These are phyloP conservation scores for Ophiorrhiza pumila DNA, from an alignment of 257 asterid species.

Conservation along the genomic window DNA sequence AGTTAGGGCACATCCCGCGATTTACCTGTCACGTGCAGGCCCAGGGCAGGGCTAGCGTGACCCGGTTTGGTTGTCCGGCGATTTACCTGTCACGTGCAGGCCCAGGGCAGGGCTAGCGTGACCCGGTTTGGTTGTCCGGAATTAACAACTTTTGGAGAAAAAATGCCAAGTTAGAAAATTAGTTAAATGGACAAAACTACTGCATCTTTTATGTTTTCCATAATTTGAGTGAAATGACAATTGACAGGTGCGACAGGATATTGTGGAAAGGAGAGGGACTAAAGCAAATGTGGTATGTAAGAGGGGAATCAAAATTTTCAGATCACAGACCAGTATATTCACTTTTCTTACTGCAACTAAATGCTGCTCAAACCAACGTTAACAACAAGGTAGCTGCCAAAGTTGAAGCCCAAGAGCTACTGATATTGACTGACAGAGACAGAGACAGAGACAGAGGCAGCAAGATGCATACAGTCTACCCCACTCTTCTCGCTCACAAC, in stretches of 20 bases:
- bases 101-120: too few relatives aligned
- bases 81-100: too few relatives aligned
- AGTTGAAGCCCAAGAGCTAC: conserved; percentile 18
- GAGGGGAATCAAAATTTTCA: conserved; percentile 82
- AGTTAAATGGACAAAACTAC: too few relatives aligned
- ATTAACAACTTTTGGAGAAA: too few relatives aligned
- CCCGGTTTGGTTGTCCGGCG: too few relatives aligned
- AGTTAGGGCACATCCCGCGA: too few relatives aligned
- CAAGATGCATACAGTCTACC: conserved; percentile 35
- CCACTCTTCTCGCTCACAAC: conserved; percentile 28
- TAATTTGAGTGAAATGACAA: neutral
- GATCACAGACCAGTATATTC: conserved; percentile 92
- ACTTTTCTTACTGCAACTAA: conserved; percentile 49
- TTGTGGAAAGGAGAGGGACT: conserved; percentile 89
- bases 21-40: too few relatives aligned
- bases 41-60: too few relatives aligned
- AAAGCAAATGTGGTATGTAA: conserved; percentile 58
- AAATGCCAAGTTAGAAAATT: too few relatives aligned
- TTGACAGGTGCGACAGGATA: conserved; percentile 84
- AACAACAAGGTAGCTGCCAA: conserved; percentile 4
- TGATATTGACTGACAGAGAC: conserved; percentile 24
- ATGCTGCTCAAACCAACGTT: neutral
- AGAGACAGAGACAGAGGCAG: too few relatives aligned
- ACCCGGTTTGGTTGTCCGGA: too few relatives aligned
- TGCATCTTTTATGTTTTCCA: neutral